Conservation (phyloP, 495 filamentous ascomycete species). For the Hyaloscypha hepaticicola region DNA sequence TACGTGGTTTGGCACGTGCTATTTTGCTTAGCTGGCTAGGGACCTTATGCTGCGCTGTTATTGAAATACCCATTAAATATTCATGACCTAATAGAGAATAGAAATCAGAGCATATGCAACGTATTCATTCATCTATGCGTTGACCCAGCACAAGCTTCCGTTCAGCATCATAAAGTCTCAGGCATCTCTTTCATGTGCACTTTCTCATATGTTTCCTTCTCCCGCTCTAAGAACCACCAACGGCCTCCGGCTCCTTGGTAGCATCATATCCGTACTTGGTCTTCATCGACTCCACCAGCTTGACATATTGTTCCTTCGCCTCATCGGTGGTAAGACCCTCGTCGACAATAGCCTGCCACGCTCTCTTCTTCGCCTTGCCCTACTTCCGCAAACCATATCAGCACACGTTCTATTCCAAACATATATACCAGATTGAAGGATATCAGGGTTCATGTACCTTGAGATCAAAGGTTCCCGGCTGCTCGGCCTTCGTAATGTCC, state of each 20-base stretch:
- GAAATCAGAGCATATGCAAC: neutral
- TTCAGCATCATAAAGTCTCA: neutral
- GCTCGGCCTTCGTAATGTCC: slow-evolving; percentile 43
- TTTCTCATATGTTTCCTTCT: neutral
- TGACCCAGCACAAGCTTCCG: neutral
- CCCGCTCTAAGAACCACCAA: slow-evolving; percentile 27
- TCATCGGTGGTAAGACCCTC: slow-evolving; percentile 56
- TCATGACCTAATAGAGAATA: neutral
- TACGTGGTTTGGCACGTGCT: neutral
- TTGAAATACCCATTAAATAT: neutral
- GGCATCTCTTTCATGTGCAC: neutral
- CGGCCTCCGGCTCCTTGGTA: slow-evolving; percentile 53
- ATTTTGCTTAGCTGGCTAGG: neutral
- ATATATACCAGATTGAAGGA: neutral
- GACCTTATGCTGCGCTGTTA: neutral
- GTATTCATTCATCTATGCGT: slow-evolving; percentile 1
- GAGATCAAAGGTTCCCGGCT: slow-evolving; percentile 51
- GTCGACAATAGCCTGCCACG: slow-evolving; percentile 65
- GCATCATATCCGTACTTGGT: slow-evolving; percentile 60
- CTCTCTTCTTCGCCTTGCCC: slow-evolving; percentile 76
- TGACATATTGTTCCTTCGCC: slow-evolving; percentile 76
- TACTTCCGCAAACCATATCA: slow-evolving; percentile 33
- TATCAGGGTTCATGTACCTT: slow-evolving; percentile 47
- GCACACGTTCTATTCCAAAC: neutral
- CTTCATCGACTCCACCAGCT: slow-evolving; percentile 68